Evolutionary conservation across 2,329 filamentous ascomycete genomes (phyloP).

Genomic region (Cytospora piceae): DNA sequence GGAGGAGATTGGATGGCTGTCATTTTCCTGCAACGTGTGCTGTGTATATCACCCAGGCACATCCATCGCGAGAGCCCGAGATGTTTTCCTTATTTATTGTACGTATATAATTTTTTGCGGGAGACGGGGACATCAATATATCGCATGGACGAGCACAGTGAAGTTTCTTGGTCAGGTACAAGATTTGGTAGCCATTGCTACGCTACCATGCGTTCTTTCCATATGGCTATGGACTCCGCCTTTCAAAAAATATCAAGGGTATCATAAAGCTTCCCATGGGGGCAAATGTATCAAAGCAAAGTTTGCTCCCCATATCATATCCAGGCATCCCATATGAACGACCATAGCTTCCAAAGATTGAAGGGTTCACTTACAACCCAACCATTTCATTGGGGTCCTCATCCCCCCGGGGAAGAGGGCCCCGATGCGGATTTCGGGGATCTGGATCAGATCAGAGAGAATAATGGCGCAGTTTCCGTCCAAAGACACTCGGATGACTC

Average conservation of each 20-base stretch:
- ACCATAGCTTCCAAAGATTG: background rate
- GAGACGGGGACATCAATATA: background rate
- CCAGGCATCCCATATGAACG: constrained; percentile 5
- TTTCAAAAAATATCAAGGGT: constrained; percentile 9
- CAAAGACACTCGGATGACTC: constrained; percentile 15
- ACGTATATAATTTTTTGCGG: background rate
- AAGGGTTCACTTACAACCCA: background rate
- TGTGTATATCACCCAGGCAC: background rate
- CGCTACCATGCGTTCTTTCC: background rate
- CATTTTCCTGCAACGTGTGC: background rate
- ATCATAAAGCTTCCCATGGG: constrained; percentile 2
- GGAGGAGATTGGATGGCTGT: background rate
- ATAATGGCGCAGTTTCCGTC: constrained; percentile 14
- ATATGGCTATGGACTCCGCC: constrained; percentile 4
- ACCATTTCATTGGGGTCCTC: background rate
- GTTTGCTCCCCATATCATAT: background rate
- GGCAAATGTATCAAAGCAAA: constrained; percentile 6
- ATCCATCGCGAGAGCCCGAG: background rate
- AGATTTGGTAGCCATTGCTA: background rate
- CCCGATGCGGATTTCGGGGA: background rate
- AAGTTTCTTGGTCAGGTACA: background rate
- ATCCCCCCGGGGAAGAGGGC: background rate
- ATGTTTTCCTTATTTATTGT: background rate
- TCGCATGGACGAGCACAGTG: background rate
- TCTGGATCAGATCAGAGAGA: background rate